Conservation (phyloP, 1,284 basidiomycete species). For the Apiotrichum gracile region DNA sequence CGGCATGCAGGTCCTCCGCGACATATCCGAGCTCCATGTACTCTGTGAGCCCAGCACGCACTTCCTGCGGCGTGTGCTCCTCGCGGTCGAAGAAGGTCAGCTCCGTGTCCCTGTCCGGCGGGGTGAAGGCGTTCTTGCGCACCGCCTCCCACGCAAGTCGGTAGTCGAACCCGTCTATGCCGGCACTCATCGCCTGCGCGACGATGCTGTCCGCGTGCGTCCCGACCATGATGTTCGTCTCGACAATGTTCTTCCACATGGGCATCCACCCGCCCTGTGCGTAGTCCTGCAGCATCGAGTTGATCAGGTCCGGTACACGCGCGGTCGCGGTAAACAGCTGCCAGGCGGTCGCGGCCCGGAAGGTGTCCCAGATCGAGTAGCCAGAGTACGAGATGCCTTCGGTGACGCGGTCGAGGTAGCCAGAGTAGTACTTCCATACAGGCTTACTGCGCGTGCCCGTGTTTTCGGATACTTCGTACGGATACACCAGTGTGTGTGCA, state of each 20-base stretch:
- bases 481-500: conserved; percentile 55
- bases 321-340: conserved; percentile 70
- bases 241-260: conserved; percentile 85
- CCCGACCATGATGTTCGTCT: conserved; percentile 55
- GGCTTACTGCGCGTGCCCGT: conserved; percentile 8
- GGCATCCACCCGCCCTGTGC: conserved; percentile 71
- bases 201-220: conserved; percentile 76
- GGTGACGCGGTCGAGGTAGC: conserved; percentile 51
- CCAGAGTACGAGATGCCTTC: conserved; percentile 65
- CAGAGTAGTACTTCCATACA: conserved; percentile 63
- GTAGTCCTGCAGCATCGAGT: conserved; percentile 74
- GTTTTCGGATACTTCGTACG: conserved; percentile 67
- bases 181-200: conserved; percentile 64
- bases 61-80: conserved; percentile 75
- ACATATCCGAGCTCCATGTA: conserved; percentile 69
- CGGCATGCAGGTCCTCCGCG: conserved; percentile 70
- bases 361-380: conserved; percentile 82
- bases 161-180: conserved; percentile 56
- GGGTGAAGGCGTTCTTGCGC: conserved; percentile 59
- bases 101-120: conserved; percentile 59
- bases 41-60: conserved; percentile 66
- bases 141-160: conserved; percentile 68
- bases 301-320: conserved; percentile 65
- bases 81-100: conserved; percentile 68
- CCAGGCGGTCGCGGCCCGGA: conserved; percentile 71